Evolutionary conservation across 441 rosid genomes (phyloP), one percentile per base, ranked within the genome.

Genomic region (Iberis amara): DNA sequence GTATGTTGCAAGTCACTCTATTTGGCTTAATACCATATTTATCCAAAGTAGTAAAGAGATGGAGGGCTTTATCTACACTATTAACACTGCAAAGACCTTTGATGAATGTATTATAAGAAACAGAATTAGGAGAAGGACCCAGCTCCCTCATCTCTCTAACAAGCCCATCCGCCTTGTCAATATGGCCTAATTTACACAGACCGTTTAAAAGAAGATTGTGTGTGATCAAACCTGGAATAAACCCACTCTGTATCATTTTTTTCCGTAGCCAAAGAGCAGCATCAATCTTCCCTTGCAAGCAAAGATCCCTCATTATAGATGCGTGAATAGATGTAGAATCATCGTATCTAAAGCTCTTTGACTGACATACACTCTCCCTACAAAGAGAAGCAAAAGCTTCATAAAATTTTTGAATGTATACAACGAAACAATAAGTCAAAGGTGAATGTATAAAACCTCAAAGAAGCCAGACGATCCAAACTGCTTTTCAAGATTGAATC

Each of bases 121-220:
- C 83, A 69, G 61, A 55, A 4, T 77, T 80, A 8, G 89, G 94
- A 43, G 72, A 64, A 50, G 78, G 85, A 48, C 85, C 87, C 47
- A 61, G 66, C 65, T 82, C 85, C 57, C 59, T 28, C 87, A 85
- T 82, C 63, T 85, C 89, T 62, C 64, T 65, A 50, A 85, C 44
- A 55, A 85, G 73, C 55, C 59, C 65, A 68, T 77, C 77, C 6
- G 79, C 87, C 64, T 65, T 70, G 41, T 65, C 83, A 37, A 83
- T 32, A 28, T 70, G 35, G 53, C 81, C 76, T 44, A 42, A 42
- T 50, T 65, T 76, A 71, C 86, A 79, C 43, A 86, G 64, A 45
- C 74, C 86, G 65, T 73, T 74, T 10, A 86, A 28, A 50, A 86
- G 73, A 71, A 71, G 75, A 62, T 83, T 86, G 62, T 83, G 91